phyloP scores from a whole-genome alignment of 345 rosid species.

The Cardamine resedifolia region DNA sequence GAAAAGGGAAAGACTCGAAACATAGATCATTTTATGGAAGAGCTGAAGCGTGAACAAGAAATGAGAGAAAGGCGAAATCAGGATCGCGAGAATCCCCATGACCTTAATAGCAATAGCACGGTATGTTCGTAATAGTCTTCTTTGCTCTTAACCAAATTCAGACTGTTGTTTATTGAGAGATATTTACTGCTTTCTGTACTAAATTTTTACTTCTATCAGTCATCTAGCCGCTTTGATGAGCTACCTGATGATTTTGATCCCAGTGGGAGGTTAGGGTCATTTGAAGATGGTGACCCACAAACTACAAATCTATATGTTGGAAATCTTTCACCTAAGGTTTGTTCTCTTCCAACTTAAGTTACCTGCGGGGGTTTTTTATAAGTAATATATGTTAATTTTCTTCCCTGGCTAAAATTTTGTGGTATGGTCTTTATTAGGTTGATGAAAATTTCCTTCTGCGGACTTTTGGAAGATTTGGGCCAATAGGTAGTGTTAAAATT shows the following conservation, averaged over 20 bases:
- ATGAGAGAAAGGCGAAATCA: no score
- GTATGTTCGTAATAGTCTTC: constrained; percentile 17
- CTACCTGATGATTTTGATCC: constrained; percentile 98
- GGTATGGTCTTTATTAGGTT: constrained; percentile 47
- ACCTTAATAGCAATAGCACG: no score
- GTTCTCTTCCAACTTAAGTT: constrained; percentile 61
- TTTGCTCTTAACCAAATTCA: constrained; percentile 57
- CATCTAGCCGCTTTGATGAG: constrained; percentile 93
- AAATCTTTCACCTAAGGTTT: constrained; percentile 84
- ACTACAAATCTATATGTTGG: constrained; percentile 97
- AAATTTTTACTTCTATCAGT: constrained; percentile 47
- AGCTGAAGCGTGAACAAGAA: no score
- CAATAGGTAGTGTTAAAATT: constrained; percentile 94
- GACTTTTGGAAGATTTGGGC: constrained; percentile 95
- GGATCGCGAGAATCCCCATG: no score
- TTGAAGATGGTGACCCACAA: constrained; percentile 99
- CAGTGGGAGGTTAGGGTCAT: constrained; percentile 93
- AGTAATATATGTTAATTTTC: neutral
- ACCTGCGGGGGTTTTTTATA: neutral
- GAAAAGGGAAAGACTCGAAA: no score
- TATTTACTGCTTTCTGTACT: constrained; percentile 16
- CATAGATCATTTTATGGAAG: no score
- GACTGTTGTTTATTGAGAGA: neutral
- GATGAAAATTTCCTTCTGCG: constrained; percentile 89
- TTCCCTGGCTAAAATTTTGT: neutral